phyloP scores from a whole-genome alignment of 306 rosid genomes.

The Prunus mume region DNA sequence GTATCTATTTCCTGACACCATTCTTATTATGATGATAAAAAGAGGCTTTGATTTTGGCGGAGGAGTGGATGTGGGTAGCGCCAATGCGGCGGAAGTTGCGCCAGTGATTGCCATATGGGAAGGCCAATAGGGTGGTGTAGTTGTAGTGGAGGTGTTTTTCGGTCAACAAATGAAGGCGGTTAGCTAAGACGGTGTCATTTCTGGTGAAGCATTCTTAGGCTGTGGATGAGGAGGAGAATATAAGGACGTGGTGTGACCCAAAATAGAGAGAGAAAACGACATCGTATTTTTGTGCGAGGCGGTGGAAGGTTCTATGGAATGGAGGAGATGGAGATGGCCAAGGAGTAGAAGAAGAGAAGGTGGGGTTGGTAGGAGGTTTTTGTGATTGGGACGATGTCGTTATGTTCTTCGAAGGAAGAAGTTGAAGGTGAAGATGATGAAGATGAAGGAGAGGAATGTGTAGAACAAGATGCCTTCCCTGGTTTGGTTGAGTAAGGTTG shows the following conservation, averaged over 20 bases:
- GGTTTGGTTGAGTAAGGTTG: too few relatives aligned
- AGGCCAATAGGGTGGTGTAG: slow-evolving; percentile 2
- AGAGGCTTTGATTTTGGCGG: background rate
- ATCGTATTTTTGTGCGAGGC: too few relatives aligned
- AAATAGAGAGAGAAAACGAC: background rate
- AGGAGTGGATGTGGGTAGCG: background rate
- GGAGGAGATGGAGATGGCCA: too few relatives aligned
- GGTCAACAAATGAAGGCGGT: slow-evolving; percentile 15
- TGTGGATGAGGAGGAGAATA: slow-evolving; percentile 5
- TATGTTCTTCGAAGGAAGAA: background rate
- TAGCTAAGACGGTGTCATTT: slow-evolving; percentile 7
- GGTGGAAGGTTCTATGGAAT: too few relatives aligned
- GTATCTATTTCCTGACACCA: slow-evolving; percentile 20
- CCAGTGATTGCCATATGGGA: slow-evolving; percentile 14
- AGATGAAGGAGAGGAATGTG: slow-evolving; percentile 1
- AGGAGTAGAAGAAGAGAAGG: background rate
- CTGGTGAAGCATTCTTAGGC: background rate
- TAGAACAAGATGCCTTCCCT: slow-evolving; percentile 1
- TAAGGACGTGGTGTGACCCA: slow-evolving; percentile 15
- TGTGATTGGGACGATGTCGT: background rate
- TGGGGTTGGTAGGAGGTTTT: slow-evolving; percentile 15
- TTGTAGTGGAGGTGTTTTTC: slow-evolving; percentile 14
- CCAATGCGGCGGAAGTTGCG: background rate
- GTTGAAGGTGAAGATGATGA: background rate
- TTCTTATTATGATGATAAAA: slow-evolving; percentile 15